These are phyloP conservation scores for Protostelium mycophagum DNA, from an alignment of 78 protist species.

Conservation along the genomic window DNA sequence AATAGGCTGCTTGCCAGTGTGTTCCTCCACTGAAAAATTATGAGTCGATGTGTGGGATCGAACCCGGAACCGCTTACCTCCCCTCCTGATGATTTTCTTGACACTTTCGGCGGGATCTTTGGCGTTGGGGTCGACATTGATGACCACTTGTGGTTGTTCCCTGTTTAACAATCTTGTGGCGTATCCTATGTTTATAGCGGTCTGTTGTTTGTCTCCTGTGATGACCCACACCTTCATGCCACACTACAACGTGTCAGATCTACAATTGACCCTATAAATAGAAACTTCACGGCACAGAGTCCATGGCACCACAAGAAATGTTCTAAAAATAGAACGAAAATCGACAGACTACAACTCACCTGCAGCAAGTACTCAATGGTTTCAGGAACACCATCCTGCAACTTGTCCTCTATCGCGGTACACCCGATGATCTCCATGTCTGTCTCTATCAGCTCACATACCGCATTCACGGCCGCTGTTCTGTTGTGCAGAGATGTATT, in stretches of 20 bases:
- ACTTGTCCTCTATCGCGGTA: slow-evolving; percentile 84
- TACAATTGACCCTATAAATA: neutral
- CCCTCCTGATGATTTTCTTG: too few species aligned
- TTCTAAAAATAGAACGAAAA: too few species aligned
- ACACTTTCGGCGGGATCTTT: neutral
- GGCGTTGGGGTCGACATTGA: slow-evolving; percentile 4
- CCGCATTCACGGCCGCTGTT: slow-evolving; percentile 10
- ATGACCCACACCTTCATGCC: slow-evolving; percentile 82
- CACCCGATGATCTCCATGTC: slow-evolving; percentile 58
- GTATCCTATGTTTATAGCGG: slow-evolving; percentile 81
- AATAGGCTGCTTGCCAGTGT: too few species aligned
- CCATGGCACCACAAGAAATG: too few species aligned
- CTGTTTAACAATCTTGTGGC: slow-evolving; percentile 47
- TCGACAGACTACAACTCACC: slow-evolving; percentile 4
- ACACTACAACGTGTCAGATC: slow-evolving; percentile 39
- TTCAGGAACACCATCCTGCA: slow-evolving; percentile 83
- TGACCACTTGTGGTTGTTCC: slow-evolving; percentile 17
- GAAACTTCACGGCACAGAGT: too few species aligned
- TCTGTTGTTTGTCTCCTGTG: slow-evolving; percentile 87
- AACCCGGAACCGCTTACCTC: too few species aligned
- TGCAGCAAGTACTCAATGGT: slow-evolving; percentile 43
- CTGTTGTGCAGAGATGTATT: neutral
- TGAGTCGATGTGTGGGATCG: too few species aligned
- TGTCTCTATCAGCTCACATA: slow-evolving; percentile 50
- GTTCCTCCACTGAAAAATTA: too few species aligned